Evolutionary conservation across 257 asterid species (phyloP).

Genomic region (Solanum bulbocastanum): DNA sequence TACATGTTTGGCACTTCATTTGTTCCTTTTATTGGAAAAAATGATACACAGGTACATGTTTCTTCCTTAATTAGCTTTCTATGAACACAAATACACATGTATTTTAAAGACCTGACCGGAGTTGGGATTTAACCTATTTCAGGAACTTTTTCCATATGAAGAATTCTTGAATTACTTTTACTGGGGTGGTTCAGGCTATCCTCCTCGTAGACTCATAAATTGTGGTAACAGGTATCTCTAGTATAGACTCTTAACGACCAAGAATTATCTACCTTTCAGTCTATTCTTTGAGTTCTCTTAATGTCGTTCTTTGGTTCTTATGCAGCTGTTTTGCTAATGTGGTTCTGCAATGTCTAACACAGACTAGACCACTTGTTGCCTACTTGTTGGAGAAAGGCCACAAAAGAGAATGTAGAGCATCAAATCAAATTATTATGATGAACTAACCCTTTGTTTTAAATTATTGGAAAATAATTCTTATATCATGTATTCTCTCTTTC

Average conservation of each 20-base stretch:
- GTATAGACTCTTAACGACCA: neutral
- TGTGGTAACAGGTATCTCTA: slow-evolving; percentile 80
- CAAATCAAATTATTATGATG: neutral
- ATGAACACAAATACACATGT: neutral
- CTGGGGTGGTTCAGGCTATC: slow-evolving; percentile 60
- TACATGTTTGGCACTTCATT: slow-evolving; percentile 17
- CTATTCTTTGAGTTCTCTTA: neutral
- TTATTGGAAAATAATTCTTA: neutral
- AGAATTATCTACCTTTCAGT: neutral
- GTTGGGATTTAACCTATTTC: slow-evolving; percentile 4
- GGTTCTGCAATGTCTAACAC: slow-evolving; percentile 84
- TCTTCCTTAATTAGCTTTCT: neutral
- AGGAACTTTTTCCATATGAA: slow-evolving; percentile 88
- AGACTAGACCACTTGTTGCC: slow-evolving; percentile 80
- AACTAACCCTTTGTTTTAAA: neutral
- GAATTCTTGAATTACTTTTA: slow-evolving; percentile 60
- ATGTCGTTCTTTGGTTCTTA: slow-evolving; percentile 1
- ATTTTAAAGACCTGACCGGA: neutral
- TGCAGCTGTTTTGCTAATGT: slow-evolving; percentile 96
- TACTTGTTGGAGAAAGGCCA: slow-evolving; percentile 85
- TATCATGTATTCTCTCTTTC: slow-evolving; percentile 2
- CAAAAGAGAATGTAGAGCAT: slow-evolving; percentile 44
- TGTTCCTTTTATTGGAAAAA: slow-evolving; percentile 21
- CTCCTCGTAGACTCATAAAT: slow-evolving; percentile 89
- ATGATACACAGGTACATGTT: slow-evolving; percentile 32